A percentile compares a stretch with the other conserved stretches of the same genome.
Evolutionary conservation across 805 yeast genomes (phyloP).

Genomic region (Barnettozyma siamensis): DNA sequence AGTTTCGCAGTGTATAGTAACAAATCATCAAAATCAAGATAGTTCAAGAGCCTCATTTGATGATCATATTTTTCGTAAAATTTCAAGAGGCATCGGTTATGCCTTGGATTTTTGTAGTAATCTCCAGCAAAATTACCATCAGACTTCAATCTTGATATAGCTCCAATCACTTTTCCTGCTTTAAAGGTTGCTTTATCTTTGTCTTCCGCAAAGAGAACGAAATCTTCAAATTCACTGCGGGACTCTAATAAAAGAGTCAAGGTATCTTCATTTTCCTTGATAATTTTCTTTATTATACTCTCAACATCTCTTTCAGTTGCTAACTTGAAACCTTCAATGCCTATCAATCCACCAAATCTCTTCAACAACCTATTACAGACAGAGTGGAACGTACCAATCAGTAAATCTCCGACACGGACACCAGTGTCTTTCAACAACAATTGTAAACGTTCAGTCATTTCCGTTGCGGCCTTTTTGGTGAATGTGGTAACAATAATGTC

Average conservation of each 20-base stretch:
- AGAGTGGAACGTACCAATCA: conserved; percentile 89
- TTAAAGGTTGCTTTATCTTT: conserved; percentile 5
- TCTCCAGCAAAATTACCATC: conserved; percentile 41
- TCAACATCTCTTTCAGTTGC: conserved; percentile 61
- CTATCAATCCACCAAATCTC: conserved; percentile 47
- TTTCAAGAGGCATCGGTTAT: conserved; percentile 28
- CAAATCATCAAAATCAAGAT: conserved; percentile 82
- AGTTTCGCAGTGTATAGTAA: conserved; percentile 50
- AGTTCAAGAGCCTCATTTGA: conserved; percentile 34
- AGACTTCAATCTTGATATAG: conserved; percentile 53
- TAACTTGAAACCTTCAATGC: conserved; percentile 41
- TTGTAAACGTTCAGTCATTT: conserved; percentile 62
- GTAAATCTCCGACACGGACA: conserved; percentile 37
- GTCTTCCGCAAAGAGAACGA: neutral
- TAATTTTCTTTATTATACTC: conserved; percentile 39
- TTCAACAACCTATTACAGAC: conserved; percentile 60
- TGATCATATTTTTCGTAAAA: conserved; percentile 52
- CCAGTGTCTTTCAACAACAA: conserved; percentile 28
- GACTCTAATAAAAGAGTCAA: neutral
- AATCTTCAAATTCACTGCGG: neutral
- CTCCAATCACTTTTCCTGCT: conserved; percentile 9
- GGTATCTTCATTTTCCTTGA: conserved; percentile 17
- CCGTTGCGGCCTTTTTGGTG: conserved; percentile 88
- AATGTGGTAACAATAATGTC: conserved; percentile 82
- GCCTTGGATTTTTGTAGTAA: conserved; percentile 25